Evolutionary conservation across 257 asterid genomes (phyloP).

Genomic region (Apocynum venetum): DNA sequence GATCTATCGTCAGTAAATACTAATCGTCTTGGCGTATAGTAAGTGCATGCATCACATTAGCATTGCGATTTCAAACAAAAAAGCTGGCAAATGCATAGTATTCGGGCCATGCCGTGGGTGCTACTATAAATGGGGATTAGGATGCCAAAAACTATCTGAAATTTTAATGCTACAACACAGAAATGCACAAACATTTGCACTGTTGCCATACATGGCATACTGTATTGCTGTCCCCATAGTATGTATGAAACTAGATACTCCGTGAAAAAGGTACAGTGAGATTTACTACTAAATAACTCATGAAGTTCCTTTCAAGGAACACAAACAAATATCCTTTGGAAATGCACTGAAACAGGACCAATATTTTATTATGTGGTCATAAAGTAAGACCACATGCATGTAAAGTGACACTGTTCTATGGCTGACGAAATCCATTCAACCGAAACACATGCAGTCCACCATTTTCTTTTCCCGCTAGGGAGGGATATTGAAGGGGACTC

Average conservation of each 20-base stretch:
- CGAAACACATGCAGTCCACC: not conserved
- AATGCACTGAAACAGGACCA: not conserved
- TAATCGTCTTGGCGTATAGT: not conserved
- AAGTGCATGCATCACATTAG: not conserved
- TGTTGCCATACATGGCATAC: not conserved
- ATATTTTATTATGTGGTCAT: not conserved
- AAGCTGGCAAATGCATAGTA: not conserved
- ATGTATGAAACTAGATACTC: not conserved
- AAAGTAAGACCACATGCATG: not conserved
- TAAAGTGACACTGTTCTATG: not conserved
- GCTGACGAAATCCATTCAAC: not conserved
- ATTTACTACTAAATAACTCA: not conserved
- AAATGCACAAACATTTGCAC: not conserved
- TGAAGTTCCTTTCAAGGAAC: not conserved
- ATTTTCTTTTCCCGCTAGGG: not conserved
- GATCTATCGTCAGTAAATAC: constrained; percentile 3
- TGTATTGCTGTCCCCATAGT: not conserved
- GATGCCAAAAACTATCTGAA: not conserved
- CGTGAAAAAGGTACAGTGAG: not conserved
- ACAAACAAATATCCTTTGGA: not conserved
- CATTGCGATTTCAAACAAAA: not conserved
- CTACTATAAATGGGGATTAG: not conserved
- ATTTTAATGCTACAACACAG: not conserved
- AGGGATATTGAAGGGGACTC: not conserved
- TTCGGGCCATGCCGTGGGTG: not conserved